phyloP scores from a whole-genome alignment of 75 land plant genomes.

The Cryptomeria japonica region DNA sequence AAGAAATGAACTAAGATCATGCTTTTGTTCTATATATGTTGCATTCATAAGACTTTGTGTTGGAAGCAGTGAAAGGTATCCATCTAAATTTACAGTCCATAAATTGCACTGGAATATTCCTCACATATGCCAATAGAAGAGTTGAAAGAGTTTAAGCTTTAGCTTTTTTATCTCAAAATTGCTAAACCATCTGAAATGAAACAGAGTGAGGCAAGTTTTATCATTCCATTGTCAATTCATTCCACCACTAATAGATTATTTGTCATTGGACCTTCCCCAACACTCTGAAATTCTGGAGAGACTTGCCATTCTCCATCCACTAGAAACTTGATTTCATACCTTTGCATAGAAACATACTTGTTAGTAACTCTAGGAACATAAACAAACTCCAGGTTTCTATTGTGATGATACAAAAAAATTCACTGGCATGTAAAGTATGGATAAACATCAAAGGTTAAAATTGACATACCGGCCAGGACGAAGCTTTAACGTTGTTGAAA shows the following conservation, averaged over 20 bases:
- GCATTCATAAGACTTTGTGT: background rate
- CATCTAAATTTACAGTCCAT: background rate
- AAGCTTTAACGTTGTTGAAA: constrained; percentile 72
- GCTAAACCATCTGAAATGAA: background rate
- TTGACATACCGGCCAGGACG: constrained; percentile 77
- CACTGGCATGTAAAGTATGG: background rate
- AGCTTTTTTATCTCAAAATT: background rate
- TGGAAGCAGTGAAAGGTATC: background rate
- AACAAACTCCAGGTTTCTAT: background rate
- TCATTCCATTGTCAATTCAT: constrained; percentile 14
- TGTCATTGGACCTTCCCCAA: constrained; percentile 81
- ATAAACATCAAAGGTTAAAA: background rate
- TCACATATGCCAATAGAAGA: background rate
- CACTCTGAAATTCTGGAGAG: constrained; percentile 69
- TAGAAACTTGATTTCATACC: constrained; percentile 94
- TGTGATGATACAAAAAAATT: background rate
- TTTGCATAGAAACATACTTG: constrained; percentile 18
- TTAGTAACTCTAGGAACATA: background rate
- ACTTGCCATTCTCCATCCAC: constrained; percentile 95
- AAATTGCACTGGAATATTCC: background rate
- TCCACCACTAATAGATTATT: constrained; percentile 84
- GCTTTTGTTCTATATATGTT: background rate
- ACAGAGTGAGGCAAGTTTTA: background rate
- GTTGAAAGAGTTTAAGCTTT: background rate
- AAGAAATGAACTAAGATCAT: background rate